phyloP scores from a whole-genome alignment of 169 alveolate genomes.

The Cryptosporidium andersoni region DNA sequence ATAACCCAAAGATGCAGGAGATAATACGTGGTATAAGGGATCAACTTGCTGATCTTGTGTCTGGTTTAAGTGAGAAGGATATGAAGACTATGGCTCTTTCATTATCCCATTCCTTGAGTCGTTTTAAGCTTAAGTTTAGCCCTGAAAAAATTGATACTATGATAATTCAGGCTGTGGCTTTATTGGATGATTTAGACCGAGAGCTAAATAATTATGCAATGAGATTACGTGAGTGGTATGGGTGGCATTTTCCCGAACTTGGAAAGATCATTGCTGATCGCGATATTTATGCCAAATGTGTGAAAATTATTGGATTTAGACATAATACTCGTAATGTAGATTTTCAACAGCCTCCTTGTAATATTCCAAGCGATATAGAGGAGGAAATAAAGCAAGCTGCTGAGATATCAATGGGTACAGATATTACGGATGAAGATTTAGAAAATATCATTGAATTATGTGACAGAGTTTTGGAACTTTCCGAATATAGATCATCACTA shows the following conservation, averaged over 20 bases:
- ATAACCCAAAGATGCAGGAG: constrained; percentile 84
- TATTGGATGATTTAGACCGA: constrained; percentile 96
- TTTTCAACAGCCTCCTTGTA: constrained; percentile 76
- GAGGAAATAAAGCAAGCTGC: constrained; percentile 96
- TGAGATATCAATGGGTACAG: constrained; percentile 99
- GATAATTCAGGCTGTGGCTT: constrained; percentile 98
- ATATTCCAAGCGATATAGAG: constrained; percentile 92
- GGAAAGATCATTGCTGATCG: constrained; percentile 94
- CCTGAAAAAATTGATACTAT: constrained; percentile 99
- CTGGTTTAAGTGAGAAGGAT: constrained; percentile 87
- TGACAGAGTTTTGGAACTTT: constrained; percentile 92
- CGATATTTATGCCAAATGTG: constrained; percentile 90
- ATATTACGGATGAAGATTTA: constrained; percentile 95
- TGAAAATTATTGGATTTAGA: constrained; percentile 88
- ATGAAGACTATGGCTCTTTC: constrained; percentile 87
- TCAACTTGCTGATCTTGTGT: constrained; percentile 82
- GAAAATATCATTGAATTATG: constrained; percentile 92
- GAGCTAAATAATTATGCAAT: constrained; percentile 98
- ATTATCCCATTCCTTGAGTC: constrained; percentile 88
- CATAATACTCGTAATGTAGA: constrained; percentile 81
- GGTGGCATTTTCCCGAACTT: constrained; percentile 99
- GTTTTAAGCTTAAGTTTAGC: constrained; percentile 97
- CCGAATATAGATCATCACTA: constrained; percentile 92
- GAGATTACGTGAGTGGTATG: constrained; percentile 97
- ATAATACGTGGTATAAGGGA: constrained; percentile 86